Evolutionary conservation across 2,329 filamentous ascomycete species (phyloP).

Genomic region (Nothophoma quercina): DNA sequence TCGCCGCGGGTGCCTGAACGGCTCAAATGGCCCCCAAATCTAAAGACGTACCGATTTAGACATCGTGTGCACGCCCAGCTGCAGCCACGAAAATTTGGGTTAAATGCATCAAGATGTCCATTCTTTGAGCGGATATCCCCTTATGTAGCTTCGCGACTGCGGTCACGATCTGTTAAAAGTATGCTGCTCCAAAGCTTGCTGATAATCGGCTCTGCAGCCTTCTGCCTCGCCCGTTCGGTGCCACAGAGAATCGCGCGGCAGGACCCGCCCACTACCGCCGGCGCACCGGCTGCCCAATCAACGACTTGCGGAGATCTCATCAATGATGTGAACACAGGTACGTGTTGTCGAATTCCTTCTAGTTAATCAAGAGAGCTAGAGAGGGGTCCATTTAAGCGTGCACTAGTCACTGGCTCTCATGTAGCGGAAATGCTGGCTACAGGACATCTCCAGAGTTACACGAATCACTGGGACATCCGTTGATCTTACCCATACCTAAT

Average conservation of each 20-base stretch:
- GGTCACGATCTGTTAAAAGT: not conserved
- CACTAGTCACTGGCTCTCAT: too few relatives aligned
- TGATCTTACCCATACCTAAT: too few relatives aligned
- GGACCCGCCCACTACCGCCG: conserved; percentile 17
- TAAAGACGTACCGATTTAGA: not conserved
- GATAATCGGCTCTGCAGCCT: conserved; percentile 1
- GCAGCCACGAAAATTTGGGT: too few relatives aligned
- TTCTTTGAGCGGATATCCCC: too few relatives aligned
- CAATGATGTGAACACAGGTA: conserved; percentile 16
- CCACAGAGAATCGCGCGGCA: conserved; percentile 17
- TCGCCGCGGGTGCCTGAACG: conserved; percentile 2
- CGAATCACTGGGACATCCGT: too few relatives aligned
- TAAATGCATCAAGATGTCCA: too few relatives aligned
- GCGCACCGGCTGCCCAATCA: conserved; percentile 9
- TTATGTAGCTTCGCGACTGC: too few relatives aligned
- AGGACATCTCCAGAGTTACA: too few relatives aligned
- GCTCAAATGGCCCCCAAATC: conserved; percentile 1
- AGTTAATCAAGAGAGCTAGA: not conserved
- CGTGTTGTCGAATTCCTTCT: not conserved
- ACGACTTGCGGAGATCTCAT: conserved; percentile 25
- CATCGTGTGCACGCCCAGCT: not conserved
- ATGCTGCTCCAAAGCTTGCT: not conserved
- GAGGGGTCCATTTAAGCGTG: not conserved
- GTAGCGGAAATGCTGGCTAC: too few relatives aligned
- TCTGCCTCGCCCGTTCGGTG: conserved; percentile 12